Base-by-base conservation (phyloP, 257 asterid species). In the Anisodus tanguticus region DNA sequence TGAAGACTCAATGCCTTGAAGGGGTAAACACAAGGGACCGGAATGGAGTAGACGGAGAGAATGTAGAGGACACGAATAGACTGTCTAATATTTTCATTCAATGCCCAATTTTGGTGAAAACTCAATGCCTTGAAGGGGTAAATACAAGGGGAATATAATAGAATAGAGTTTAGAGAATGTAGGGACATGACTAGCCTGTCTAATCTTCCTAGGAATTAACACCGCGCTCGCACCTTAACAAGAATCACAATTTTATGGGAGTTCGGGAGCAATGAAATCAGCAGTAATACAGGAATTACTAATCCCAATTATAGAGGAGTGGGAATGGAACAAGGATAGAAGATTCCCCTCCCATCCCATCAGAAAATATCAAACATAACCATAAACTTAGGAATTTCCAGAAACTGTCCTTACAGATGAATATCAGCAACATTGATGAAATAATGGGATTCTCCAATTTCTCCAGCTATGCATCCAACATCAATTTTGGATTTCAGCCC, bases 391-490 rank as follows among this genome's bases (percentile, higher is more conserved):
- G 16, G 66, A 64, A 77, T 26, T 41, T 8, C 82, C 43, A 80
- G 84, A 68, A 84, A 55, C 15, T 69, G 49, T 86, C 83, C 97
- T 91, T 91, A 93, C 98, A 95, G 86, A 93, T 95, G 98, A 84
- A 92, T 79, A 85, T 95, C 98, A 7, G 98, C 98, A 82, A 94
- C 97, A 87, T 95, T 95, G 91, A 93, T 87, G 84, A 95, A 95
- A 86, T 94, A 93, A 85, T 95, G 98, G 37, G 91, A 88, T 81
- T 91, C 93, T 80, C 88, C 91, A 80, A 72, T 81, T 86, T 88
- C 94, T 87, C 93, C 95, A 82, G 87, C 86, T 82, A 93, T 91
- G 86, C 89, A 92, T 87, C 98, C 98, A 72, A 90, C 92, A 88
- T 93, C 98, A 78, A 92, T 63, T 85, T 83, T 90, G 83, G 95